These are phyloP conservation scores for Saksenaea oblongispora DNA, from an alignment of 371 early-diverging fungal genomes.

Conservation along the genomic window DNA sequence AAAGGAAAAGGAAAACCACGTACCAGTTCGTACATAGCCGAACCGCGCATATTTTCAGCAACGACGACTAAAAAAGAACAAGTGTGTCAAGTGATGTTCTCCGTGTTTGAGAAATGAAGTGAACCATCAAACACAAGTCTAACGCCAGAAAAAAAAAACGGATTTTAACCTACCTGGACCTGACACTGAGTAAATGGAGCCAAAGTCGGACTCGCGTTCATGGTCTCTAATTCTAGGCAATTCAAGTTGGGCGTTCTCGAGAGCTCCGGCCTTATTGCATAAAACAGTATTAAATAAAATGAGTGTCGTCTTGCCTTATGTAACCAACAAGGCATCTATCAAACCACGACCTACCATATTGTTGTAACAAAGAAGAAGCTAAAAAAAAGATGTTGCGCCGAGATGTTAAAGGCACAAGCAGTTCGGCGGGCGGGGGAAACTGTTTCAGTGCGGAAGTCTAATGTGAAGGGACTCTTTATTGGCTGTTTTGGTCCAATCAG, in stretches of 20 bases:
- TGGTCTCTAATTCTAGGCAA: conserved; percentile 86
- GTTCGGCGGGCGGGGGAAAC: neutral
- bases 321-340: neutral
- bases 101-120: neutral
- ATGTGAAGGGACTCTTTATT: too few relatives aligned
- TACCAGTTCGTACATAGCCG: conserved; percentile 99
- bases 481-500: too few relatives aligned
- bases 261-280: conserved; percentile 72
- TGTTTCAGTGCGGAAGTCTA: neutral
- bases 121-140: neutral
- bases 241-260: conserved; percentile 78
- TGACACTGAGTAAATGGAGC: conserved; percentile 96
- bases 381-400: conserved; percentile 3
- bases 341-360: neutral
- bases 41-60: conserved; percentile 98
- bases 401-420: conserved; percentile 3
- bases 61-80: conserved; percentile 79
- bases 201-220: conserved; percentile 88
- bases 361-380: neutral
- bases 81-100: conserved; percentile 4
- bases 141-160: conserved; percentile 9
- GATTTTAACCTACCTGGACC: conserved; percentile 87
- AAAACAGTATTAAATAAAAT: neutral
- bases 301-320: neutral
- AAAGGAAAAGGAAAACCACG: conserved; percentile 8